These are phyloP conservation scores for Nowakowskiella sp. DNA, from an alignment of 192 early-diverging fungal species.

Conservation along the genomic window DNA sequence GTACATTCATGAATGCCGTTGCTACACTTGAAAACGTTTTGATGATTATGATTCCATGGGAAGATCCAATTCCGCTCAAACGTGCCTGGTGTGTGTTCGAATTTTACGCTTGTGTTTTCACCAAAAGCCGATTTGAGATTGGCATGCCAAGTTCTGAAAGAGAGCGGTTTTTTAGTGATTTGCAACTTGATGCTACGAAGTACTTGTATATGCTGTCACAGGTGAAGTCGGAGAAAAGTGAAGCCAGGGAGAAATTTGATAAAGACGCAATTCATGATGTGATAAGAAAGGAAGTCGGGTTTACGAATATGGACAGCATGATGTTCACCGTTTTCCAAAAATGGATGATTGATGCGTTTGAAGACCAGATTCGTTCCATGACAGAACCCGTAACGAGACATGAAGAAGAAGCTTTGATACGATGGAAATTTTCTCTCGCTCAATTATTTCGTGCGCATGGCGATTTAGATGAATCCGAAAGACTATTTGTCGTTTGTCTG, in stretches of 20 bases:
- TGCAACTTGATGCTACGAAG: not conserved
- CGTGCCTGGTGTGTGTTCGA: slow-evolving; percentile 27
- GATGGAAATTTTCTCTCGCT: too few relatives aligned
- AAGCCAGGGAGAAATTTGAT: not conserved
- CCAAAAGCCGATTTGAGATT: slow-evolving; percentile 15
- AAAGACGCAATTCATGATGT: not conserved
- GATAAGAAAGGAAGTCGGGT: not conserved
- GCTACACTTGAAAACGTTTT: slow-evolving; percentile 15
- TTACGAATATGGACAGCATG: not conserved
- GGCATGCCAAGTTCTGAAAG: not conserved
- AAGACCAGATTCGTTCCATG: too few relatives aligned
- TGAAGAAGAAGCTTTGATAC: too few relatives aligned
- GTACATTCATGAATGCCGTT: slow-evolving; percentile 24
- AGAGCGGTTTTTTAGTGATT: too few relatives aligned
- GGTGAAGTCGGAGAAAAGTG: not conserved
- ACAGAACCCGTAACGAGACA: too few relatives aligned
- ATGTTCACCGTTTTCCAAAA: not conserved
- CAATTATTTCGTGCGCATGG: too few relatives aligned
- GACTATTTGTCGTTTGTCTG: too few relatives aligned
- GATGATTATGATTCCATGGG: slow-evolving; percentile 22
- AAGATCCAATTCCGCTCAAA: slow-evolving; percentile 18
- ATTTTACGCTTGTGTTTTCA: slow-evolving; percentile 10
- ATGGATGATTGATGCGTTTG: too few relatives aligned
- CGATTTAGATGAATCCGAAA: too few relatives aligned
- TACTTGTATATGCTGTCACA: not conserved